Base-by-base conservation (phyloP, 352 stramenopile genomes). In the Pythium aquatile region DNA sequence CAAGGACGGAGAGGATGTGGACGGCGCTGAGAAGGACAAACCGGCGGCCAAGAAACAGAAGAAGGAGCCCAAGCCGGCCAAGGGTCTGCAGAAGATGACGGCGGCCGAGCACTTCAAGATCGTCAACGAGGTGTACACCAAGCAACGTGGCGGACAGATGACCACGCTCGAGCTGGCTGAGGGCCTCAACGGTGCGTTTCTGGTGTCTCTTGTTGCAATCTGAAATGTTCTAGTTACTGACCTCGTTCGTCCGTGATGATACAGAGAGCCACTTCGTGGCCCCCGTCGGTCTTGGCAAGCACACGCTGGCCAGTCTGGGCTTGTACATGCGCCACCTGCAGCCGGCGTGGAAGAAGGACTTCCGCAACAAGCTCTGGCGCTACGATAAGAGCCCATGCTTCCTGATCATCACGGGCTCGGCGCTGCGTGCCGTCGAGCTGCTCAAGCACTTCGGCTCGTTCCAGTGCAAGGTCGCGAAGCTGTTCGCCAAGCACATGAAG, bases 401-500 rank as follows among this genome's bases (percentile, higher is more conserved):
- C 17, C 75, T 98, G 49, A 86, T 98, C 35, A 69, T 98, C 37
- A 97, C 88, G 56, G 77, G 93, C 9, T 98, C 96, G 13, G 96
- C 96, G 13, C 69, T 97, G 42, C 88, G 96, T 6, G 90, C 88
- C 28, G 90, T 98, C 1, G 85, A 96, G 52, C 71, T 98, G n/a
- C 83, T 98, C 74, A 98, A 98, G 82, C 78, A 88, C 58, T 69
- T 96, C 61, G 73, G 79, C 40, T 75, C 76, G 13, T 87, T 98
- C 58, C 94, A 97, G 66, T 90, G 95, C 62, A 91, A 93, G 28
- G 78, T 96, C n/a, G 94, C 90, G 46, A 98, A 98, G 73, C 80
- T 98, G n/a, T 98, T 98, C 76, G 89, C 81, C 51, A 98, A 98
- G 66, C 93, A 98, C 72, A 85, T 97, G 67, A 97, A 93, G 56